phyloP scores from a whole-genome alignment of 2,329 filamentous ascomycete genomes.

The Sclerotinia nivalis region DNA sequence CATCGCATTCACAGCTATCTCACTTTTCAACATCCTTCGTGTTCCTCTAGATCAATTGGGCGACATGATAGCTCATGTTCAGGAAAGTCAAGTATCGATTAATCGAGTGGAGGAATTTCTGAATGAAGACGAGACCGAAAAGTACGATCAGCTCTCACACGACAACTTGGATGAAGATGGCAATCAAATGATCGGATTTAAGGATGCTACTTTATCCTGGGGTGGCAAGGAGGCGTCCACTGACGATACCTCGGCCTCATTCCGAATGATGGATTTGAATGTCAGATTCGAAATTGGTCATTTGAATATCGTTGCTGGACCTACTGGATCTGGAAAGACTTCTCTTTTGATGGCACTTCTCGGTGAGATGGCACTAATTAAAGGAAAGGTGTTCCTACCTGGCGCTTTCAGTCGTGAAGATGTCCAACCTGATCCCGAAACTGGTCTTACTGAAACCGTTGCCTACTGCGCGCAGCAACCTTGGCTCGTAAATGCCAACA shows the following conservation, averaged over 20 bases:
- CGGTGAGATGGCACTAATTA: conserved; percentile 88
- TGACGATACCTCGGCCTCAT: conserved; percentile 67
- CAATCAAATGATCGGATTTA: conserved; percentile 78
- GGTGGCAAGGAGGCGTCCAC: conserved; percentile 66
- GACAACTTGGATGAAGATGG: conserved; percentile 69
- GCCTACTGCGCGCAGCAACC: conserved; percentile 97
- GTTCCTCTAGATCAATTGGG: conserved; percentile 94
- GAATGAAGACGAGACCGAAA: conserved; percentile 91
- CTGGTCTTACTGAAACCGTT: conserved; percentile 84
- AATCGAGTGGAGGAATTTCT: conserved; percentile 96
- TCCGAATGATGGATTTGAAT: conserved; percentile 80
- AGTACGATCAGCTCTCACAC: conserved; percentile 79
- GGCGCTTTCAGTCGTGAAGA: conserved; percentile 79
- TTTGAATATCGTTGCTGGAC: conserved; percentile 88
- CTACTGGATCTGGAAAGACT: conserved; percentile 93
- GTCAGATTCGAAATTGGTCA: conserved; percentile 81
- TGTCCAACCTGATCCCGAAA: conserved; percentile 76
- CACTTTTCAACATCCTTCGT: conserved; percentile 89
- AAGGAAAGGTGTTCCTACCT: conserved; percentile 80
- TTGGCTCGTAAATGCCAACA: conserved; percentile 94
- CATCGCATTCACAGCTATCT: conserved; percentile 92
- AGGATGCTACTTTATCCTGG: conserved; percentile 86
- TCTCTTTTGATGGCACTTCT: conserved; percentile 94
- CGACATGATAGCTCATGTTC: conserved; percentile 98
- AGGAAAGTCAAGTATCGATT: conserved; percentile 95